A percentile compares a stretch with the other conserved stretches of the same genome.
Conservation (phyloP, 176 grass and related monocot genomes). For the Neostapfia colusana region DNA sequence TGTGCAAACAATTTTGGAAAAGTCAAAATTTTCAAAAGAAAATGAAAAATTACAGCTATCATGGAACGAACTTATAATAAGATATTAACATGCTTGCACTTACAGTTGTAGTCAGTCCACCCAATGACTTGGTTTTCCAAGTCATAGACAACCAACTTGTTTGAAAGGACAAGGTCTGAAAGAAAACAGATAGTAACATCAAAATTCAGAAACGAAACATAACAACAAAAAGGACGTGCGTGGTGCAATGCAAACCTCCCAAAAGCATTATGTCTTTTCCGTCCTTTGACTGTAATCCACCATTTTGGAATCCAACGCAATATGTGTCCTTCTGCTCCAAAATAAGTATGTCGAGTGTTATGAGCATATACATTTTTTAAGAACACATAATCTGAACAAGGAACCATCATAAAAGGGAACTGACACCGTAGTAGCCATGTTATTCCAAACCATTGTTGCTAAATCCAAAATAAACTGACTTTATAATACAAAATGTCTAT, state of each 20-base stretch:
- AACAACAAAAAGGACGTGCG: neutral
- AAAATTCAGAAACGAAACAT: slow-evolving; percentile 21
- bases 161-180: slow-evolving; percentile 93
- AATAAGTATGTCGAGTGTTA: neutral
- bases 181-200: slow-evolving; percentile 26
- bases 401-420: neutral
- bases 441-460: neutral
- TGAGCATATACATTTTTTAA: neutral
- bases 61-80: slow-evolving; percentile 19
- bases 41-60: slow-evolving; percentile 18
- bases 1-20: slow-evolving; percentile 21
- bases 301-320: slow-evolving; percentile 96
- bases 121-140: slow-evolving; percentile 91
- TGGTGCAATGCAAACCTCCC: slow-evolving; percentile 62
- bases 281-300: slow-evolving; percentile 79
- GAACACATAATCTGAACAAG: neutral
- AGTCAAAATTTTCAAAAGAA: neutral
- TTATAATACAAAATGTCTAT: neutral
- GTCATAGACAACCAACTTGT: slow-evolving; percentile 97
- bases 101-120: slow-evolving; percentile 96
- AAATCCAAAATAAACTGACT: neutral
- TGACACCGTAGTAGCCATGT: neutral
- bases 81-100: slow-evolving; percentile 29
- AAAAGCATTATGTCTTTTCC: slow-evolving; percentile 94
- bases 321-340: slow-evolving; percentile 56